A percentile compares a stretch with the other conserved stretches of the same genome.
Conservation (phyloP, 202 grass and related monocot genomes). For the Alloteropsis angusta region DNA sequence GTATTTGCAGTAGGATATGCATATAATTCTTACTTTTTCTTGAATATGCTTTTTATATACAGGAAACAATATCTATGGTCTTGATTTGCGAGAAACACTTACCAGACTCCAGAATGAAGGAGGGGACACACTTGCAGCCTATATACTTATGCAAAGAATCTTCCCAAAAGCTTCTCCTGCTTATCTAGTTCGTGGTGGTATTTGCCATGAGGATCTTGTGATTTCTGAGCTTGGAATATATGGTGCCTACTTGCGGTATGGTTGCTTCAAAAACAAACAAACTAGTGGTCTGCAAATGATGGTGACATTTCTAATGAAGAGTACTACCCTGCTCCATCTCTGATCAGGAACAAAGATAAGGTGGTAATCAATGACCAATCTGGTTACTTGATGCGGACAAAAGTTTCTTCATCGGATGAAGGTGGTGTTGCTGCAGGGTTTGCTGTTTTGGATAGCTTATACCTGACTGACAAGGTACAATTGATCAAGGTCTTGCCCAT, state of each 20-base stretch:
- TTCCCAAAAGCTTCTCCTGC: slow-evolving; percentile 64
- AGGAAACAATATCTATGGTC: slow-evolving; percentile 92
- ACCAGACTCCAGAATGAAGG: slow-evolving; percentile 56
- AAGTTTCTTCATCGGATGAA: slow-evolving; percentile 97
- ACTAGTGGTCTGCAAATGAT: background rate
- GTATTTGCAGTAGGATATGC: slow-evolving; percentile 5
- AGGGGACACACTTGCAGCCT: slow-evolving; percentile 62
- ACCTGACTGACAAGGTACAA: slow-evolving; percentile 58
- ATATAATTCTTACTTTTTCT: slow-evolving; percentile 9
- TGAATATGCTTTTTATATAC: slow-evolving; percentile 22
- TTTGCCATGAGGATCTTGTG: slow-evolving; percentile 57
- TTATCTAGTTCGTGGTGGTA: slow-evolving; percentile 77
- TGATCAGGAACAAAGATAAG: slow-evolving; percentile 79
- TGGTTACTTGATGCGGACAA: slow-evolving; percentile 95
- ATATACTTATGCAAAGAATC: slow-evolving; percentile 96
- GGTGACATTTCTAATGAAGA: background rate
- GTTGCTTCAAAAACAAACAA: background rate
- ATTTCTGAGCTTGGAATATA: slow-evolving; percentile 93
- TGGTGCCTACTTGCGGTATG: slow-evolving; percentile 70
- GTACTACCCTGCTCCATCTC: background rate
- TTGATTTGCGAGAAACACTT: slow-evolving; percentile 62
- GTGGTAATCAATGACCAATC: slow-evolving; percentile 76
- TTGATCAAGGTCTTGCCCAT: background rate
- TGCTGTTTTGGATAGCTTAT: slow-evolving; percentile 90
- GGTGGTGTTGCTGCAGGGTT: slow-evolving; percentile 94